Percentiles rank a stretch among this genome's conserved stretches.
Evolutionary conservation across 2,329 filamentous ascomycete species (phyloP).

Genomic region (Alternaria brassicae): DNA sequence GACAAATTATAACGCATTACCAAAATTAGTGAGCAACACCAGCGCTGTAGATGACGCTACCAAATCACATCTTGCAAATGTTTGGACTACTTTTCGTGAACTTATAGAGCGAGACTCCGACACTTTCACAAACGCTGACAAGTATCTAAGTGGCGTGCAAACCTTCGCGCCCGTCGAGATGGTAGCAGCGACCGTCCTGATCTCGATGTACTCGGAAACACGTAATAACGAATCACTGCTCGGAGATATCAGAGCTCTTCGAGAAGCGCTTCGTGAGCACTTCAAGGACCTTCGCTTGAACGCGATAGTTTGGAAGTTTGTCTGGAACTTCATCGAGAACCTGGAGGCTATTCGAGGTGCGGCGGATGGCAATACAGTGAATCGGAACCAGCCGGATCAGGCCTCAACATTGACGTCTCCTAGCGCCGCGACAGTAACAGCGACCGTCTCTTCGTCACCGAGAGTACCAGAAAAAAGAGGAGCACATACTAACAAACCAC

Average conservation of each 20-base stretch:
- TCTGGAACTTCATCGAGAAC: slow-evolving; percentile 43
- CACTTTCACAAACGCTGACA: slow-evolving; percentile 40
- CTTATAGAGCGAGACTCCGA: slow-evolving; percentile 36
- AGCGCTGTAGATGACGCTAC: slow-evolving; percentile 34
- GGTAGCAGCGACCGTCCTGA: slow-evolving; percentile 43
- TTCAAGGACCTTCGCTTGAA: slow-evolving; percentile 43
- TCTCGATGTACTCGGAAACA: slow-evolving; percentile 41
- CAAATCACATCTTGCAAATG: slow-evolving; percentile 43
- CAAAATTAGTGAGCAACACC: slow-evolving; percentile 39
- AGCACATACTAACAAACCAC: not conserved
- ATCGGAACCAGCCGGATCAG: slow-evolving; percentile 8
- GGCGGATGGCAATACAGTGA: slow-evolving; percentile 30
- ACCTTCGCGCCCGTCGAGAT: slow-evolving; percentile 50
- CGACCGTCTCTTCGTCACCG: not conserved
- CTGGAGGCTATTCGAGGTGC: slow-evolving; percentile 36
- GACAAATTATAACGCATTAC: slow-evolving; percentile 26
- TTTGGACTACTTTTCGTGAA: slow-evolving; percentile 43
- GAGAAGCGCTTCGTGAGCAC: slow-evolving; percentile 34
- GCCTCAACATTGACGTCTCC: not conserved
- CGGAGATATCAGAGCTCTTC: slow-evolving; percentile 39
- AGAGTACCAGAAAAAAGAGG: not conserved
- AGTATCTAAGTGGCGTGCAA: slow-evolving; percentile 33
- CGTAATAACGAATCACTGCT: slow-evolving; percentile 38
- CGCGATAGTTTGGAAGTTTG: slow-evolving; percentile 32
- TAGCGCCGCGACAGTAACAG: not conserved